These are phyloP conservation scores for Lactarius sp. DNA, from an alignment of 768 basidiomycete species.

Conservation along the genomic window DNA sequence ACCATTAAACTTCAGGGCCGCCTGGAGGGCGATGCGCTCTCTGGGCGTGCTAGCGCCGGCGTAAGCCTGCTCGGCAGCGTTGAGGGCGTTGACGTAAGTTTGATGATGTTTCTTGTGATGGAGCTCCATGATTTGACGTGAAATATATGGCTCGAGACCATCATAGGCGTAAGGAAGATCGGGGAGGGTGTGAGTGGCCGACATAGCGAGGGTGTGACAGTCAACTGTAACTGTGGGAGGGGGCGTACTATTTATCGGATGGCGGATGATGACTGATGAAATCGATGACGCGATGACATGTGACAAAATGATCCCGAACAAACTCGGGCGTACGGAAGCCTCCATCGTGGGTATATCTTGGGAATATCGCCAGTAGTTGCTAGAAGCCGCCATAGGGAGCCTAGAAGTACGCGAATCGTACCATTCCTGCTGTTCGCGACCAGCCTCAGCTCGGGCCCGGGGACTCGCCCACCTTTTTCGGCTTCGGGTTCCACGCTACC, in stretches of 20 bases:
- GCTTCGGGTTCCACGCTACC: too few species aligned
- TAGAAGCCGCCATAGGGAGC: too few species aligned
- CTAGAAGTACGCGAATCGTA: too few species aligned
- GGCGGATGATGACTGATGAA: not conserved
- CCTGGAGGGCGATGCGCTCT: constrained; percentile 81
- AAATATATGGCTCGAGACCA: constrained; percentile 94
- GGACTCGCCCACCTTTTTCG: too few species aligned
- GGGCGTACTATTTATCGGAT: constrained; percentile 20
- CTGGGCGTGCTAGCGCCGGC: constrained; percentile 62
- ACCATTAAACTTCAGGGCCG: constrained; percentile 94
- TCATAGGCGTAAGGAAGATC: constrained; percentile 74
- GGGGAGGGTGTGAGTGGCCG: constrained; percentile 54
- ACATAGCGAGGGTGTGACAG: constrained; percentile 20
- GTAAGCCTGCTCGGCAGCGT: constrained; percentile 80
- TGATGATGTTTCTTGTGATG: constrained; percentile 97
- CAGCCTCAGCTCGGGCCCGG: too few species aligned
- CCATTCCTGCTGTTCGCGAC: too few species aligned
- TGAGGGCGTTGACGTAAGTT: constrained; percentile 89
- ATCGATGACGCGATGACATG: constrained; percentile 13
- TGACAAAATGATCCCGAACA: too few species aligned
- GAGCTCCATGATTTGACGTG: constrained; percentile 85
- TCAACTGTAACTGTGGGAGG: not conserved
- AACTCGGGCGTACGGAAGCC: not conserved
- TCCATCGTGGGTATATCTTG: too few species aligned
- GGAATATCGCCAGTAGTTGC: too few species aligned